A percentile compares a stretch with the other conserved stretches of the same genome.
Evolutionary conservation across 176 grass and related monocot genomes (phyloP).

Genomic region (Chloris gayana): DNA sequence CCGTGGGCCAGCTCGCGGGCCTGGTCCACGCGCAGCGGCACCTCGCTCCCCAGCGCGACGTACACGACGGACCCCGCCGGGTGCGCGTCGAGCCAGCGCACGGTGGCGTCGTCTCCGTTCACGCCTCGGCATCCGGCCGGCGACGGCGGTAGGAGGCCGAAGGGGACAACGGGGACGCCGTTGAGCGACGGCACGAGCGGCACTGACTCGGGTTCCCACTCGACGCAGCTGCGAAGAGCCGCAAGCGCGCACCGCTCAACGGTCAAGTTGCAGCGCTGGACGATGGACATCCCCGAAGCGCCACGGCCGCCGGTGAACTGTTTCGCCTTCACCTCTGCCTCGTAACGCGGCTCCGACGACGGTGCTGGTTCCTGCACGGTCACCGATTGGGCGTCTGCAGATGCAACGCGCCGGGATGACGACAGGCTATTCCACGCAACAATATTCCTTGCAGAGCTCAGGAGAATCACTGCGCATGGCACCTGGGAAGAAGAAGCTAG

Average conservation of each 20-base stretch:
- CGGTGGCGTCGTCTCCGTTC: not conserved
- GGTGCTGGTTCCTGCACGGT: not conserved
- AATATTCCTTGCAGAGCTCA: not conserved
- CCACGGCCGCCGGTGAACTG: not conserved
- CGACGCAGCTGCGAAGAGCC: not conserved
- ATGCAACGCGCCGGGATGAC: not conserved
- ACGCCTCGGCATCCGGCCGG: not conserved
- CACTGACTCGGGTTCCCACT: not conserved
- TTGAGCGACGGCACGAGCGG: not conserved
- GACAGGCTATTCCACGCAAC: not conserved
- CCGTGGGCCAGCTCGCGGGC: slow-evolving; percentile 6
- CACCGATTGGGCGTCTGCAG: no score
- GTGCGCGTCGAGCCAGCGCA: not conserved
- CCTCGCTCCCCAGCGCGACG: slow-evolving; percentile 5
- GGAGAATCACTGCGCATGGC: not conserved
- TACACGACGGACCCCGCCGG: not conserved
- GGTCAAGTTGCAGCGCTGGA: not conserved
- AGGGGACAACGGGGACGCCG: not conserved
- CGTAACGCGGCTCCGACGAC: not conserved
- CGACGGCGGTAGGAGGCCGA: slow-evolving; percentile 10
- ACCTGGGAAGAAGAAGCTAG: not conserved
- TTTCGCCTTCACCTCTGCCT: not conserved
- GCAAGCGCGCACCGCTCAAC: not conserved
- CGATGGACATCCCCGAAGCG: not conserved
- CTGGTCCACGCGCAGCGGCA: not conserved